These are phyloP conservation scores for Melaleuca alternifolia DNA, from an alignment of 345 rosid species.

Conservation along the genomic window DNA sequence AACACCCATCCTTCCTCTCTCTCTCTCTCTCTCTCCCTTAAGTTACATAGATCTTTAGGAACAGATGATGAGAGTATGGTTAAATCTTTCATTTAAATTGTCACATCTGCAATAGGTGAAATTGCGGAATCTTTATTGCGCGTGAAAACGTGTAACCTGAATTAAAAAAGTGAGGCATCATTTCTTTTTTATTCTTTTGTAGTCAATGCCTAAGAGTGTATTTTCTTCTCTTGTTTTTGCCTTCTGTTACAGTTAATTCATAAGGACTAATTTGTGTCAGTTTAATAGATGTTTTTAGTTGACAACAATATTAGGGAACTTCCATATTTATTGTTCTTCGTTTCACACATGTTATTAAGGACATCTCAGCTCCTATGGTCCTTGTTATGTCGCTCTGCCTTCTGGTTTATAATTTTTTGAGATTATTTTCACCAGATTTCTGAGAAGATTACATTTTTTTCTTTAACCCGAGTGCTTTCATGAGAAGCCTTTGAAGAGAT, in stretches of 20 bases:
- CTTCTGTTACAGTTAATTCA: background rate
- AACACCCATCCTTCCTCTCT: background rate
- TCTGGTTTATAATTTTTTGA: background rate
- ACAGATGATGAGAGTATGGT: background rate
- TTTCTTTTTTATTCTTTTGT: background rate
- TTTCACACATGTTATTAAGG: background rate
- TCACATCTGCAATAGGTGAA: background rate
- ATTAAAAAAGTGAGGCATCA: background rate
- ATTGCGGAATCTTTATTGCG: background rate
- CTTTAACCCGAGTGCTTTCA: background rate
- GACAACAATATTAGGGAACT: background rate
- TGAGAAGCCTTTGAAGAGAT: background rate
- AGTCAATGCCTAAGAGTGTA: background rate
- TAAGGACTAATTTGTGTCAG: background rate
- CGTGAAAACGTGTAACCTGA: background rate
- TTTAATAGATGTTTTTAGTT: background rate
- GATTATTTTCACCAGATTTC: background rate
- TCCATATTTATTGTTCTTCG: background rate
- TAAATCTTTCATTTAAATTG: background rate
- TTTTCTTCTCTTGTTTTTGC: background rate
- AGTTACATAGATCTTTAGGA: background rate
- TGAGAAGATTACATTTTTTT: background rate
- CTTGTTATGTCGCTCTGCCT: background rate
- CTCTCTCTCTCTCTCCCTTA: background rate
- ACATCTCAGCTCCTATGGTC: background rate